Conservation (phyloP, 1,139 yeast species). For the Protomyces inundatus region DNA sequence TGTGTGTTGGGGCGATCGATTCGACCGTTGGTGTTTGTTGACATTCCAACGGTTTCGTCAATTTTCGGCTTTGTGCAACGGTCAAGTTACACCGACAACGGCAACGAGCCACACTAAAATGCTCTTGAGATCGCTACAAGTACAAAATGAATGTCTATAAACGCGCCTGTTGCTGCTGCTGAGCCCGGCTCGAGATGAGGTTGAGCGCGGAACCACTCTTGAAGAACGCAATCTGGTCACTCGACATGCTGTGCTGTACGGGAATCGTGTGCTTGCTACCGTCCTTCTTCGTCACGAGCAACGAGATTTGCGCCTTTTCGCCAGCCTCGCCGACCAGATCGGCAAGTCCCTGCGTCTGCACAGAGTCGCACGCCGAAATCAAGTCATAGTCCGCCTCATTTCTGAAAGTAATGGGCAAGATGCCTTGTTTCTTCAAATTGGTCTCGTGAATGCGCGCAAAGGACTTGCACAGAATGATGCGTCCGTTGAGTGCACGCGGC, state of each 20-base stretch:
- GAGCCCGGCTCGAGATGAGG: slow-evolving; percentile 61
- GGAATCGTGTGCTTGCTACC: slow-evolving; percentile 67
- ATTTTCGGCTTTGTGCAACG: background rate
- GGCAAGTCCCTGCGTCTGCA: slow-evolving; percentile 68
- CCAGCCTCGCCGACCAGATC: slow-evolving; percentile 80
- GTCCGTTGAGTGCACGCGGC: slow-evolving; percentile 90
- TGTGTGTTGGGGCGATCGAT: background rate
- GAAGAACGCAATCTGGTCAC: slow-evolving; percentile 90
- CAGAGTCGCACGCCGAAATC: slow-evolving; percentile 66
- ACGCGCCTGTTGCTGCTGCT: slow-evolving; percentile 23
- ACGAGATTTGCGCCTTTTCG: slow-evolving; percentile 51
- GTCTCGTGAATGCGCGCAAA: slow-evolving; percentile 95
- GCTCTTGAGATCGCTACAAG: background rate
- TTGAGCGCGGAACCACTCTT: slow-evolving; percentile 97
- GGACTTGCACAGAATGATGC: slow-evolving; percentile 81
- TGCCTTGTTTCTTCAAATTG: slow-evolving; percentile 90
- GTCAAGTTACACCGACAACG: background rate
- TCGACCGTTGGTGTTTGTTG: background rate
- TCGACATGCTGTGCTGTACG: slow-evolving; percentile 92
- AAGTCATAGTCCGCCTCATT: slow-evolving; percentile 82
- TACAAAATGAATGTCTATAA: slow-evolving; percentile 39
- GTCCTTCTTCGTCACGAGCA: slow-evolving; percentile 67
- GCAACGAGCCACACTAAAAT: background rate
- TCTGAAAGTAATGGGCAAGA: slow-evolving; percentile 88
- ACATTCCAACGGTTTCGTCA: background rate